A percentile compares a stretch with the other conserved stretches of the same genome.
phyloP scores from a whole-genome alignment of 2,329 filamentous ascomycete species.

The Phialophora verrucosa region DNA sequence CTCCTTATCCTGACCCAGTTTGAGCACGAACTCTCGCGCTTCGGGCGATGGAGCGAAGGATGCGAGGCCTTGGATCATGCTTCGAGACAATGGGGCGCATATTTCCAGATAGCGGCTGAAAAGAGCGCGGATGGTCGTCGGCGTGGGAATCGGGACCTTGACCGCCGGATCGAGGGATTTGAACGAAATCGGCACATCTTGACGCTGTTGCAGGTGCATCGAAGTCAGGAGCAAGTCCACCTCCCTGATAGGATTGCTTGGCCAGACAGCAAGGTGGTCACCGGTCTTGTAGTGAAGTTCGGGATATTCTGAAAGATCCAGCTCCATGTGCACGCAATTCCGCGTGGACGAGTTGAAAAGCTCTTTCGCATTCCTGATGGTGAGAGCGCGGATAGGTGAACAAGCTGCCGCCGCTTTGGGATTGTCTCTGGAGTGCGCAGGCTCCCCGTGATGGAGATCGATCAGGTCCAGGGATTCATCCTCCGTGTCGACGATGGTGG shows the following conservation, averaged over 20 bases:
- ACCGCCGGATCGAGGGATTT: constrained; percentile 24
- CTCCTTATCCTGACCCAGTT: constrained; percentile 82
- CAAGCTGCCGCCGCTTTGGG: constrained; percentile 68
- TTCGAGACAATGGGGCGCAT: constrained; percentile 84
- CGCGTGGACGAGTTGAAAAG: constrained; percentile 75
- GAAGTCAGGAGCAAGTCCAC: constrained; percentile 42
- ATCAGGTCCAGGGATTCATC: constrained; percentile 47
- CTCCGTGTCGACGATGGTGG: constrained; percentile 72
- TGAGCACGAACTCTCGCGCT: constrained; percentile 78
- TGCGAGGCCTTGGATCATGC: constrained; percentile 79
- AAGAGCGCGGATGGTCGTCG: constrained; percentile 85
- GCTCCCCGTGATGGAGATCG: constrained; percentile 35
- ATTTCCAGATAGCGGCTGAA: constrained; percentile 92
- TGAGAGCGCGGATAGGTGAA: constrained; percentile 82
- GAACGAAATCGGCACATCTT: constrained; percentile 38
- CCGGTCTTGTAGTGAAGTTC: constrained; percentile 49
- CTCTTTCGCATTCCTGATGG: constrained; percentile 78
- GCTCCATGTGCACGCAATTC: constrained; percentile 49
- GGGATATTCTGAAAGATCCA: constrained; percentile 51
- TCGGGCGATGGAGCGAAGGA: constrained; percentile 77
- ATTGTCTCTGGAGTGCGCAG: constrained; percentile 66
- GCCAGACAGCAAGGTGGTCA: constrained; percentile 51
- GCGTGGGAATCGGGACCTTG: constrained; percentile 78
- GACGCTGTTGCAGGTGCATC: constrained; percentile 41
- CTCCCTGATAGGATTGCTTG: constrained; percentile 49